Evolutionary conservation across 192 early-diverging fungal genomes (phyloP).

Genomic region (Podila epigama): DNA sequence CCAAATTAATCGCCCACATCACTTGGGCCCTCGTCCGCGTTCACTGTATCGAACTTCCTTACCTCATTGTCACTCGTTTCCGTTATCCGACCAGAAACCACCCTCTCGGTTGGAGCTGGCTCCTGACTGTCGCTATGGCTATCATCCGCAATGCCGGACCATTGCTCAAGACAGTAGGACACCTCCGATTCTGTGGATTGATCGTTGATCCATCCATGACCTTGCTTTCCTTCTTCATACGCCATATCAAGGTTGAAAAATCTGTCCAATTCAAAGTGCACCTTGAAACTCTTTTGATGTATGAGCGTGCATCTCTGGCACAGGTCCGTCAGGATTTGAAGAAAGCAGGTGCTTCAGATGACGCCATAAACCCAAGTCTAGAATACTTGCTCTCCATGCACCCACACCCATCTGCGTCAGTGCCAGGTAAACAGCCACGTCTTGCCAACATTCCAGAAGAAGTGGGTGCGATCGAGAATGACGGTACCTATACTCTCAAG

Average conservation of each 20-base stretch:
- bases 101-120: slow-evolving; percentile 31
- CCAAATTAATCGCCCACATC: neutral
- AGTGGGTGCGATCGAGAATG: slow-evolving; percentile 10
- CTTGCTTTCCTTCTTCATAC: neutral
- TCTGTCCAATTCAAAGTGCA: slow-evolving; percentile 15
- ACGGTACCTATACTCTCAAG: slow-evolving; percentile 12
- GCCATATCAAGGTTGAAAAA: slow-evolving; percentile 11
- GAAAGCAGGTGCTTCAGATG: neutral
- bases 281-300: slow-evolving; percentile 8
- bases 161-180: slow-evolving; percentile 6
- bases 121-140: slow-evolving; percentile 13
- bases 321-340: neutral
- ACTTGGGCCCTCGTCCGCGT: slow-evolving; percentile 21
- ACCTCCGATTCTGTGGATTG: slow-evolving; percentile 14
- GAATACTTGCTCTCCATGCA: slow-evolving; percentile 42
- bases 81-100: slow-evolving; percentile 10
- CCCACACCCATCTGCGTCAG: neutral
- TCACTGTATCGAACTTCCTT: slow-evolving; percentile 29
- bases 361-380: slow-evolving; percentile 11
- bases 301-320: slow-evolving; percentile 13
- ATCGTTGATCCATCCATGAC: slow-evolving; percentile 8
- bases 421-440: too few relatives aligned
- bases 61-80: slow-evolving; percentile 22
- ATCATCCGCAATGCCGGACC: slow-evolving; percentile 4
- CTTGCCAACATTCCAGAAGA: slow-evolving; percentile 35